Conservation (phyloP, 768 basidiomycete species). For the Punctularia strigosozonata region DNA sequence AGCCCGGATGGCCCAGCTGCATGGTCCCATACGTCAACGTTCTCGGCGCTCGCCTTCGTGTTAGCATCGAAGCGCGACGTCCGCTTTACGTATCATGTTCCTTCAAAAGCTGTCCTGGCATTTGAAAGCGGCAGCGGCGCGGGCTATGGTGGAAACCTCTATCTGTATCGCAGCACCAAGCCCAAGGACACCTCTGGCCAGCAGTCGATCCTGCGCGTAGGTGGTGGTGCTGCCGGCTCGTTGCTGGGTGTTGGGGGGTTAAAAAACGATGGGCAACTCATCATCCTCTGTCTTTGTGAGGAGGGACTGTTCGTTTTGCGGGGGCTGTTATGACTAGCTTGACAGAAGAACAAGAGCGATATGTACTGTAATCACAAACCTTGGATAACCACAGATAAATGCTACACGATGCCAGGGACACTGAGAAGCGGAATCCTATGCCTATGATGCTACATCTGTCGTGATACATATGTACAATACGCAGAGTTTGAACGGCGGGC, state of each 20-base stretch:
- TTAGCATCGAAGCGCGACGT: conserved; percentile 87
- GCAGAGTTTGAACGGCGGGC: too few species aligned
- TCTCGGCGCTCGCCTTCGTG: conserved; percentile 85
- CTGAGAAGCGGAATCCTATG: too few species aligned
- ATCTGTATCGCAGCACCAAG: conserved; percentile 68
- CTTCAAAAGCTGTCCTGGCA: conserved; percentile 49
- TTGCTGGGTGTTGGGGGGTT: conserved; percentile 65
- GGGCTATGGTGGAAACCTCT: conserved; percentile 74
- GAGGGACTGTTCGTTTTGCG: conserved; percentile 51
- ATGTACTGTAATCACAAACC: background rate
- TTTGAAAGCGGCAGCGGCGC: conserved; percentile 69
- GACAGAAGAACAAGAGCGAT: background rate
- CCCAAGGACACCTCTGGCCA: conserved; percentile 47
- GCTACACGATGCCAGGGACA: too few species aligned
- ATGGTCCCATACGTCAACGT: conserved; percentile 79
- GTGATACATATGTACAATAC: background rate
- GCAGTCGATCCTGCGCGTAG: conserved; percentile 72
- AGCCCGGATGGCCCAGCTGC: conserved; percentile 14
- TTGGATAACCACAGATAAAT: too few species aligned
- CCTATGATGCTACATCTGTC: too few species aligned
- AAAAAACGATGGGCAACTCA: conserved; percentile 12
- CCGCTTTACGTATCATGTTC: conserved; percentile 72
- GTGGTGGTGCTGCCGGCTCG: conserved; percentile 57
- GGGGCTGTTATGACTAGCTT: conserved; percentile 17
- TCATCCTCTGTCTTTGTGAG: conserved; percentile 1